These are phyloP conservation scores for Galerina sulciceps DNA, from an alignment of 768 basidiomycete species.

Conservation along the genomic window DNA sequence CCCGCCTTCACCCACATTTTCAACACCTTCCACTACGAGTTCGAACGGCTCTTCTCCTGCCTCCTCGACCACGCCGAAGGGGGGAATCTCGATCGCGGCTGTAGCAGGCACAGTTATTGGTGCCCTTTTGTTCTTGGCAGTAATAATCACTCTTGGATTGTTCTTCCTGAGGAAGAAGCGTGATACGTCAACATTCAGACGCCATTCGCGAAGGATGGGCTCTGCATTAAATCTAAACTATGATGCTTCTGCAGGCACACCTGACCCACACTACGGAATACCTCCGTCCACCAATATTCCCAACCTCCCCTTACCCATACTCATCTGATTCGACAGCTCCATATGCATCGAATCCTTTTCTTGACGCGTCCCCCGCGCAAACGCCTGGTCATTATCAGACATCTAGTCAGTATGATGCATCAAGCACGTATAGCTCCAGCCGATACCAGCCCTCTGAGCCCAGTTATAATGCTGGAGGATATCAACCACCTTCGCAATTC, in stretches of 20 bases:
- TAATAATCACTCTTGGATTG: slow-evolving; percentile 50
- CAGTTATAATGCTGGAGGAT: not conserved
- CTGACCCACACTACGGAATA: slow-evolving; percentile 18
- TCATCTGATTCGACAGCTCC: slow-evolving; percentile 9
- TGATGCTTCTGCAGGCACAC: slow-evolving; percentile 25
- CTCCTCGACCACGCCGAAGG: slow-evolving; percentile 15
- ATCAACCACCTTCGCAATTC: not conserved
- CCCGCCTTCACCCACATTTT: slow-evolving; percentile 27
- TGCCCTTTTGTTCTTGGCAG: slow-evolving; percentile 55
- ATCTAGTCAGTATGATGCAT: not conserved
- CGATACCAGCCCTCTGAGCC: not conserved
- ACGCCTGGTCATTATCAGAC: slow-evolving; percentile 3
- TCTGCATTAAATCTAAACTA: slow-evolving; percentile 45
- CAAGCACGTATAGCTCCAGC: not conserved
- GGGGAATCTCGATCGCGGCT: slow-evolving; percentile 42
- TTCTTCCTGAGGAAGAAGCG: slow-evolving; percentile 50
- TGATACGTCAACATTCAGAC: slow-evolving; percentile 19
- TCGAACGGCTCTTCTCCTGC: not conserved
- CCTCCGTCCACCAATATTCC: not conserved
- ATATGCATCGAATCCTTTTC: slow-evolving; percentile 30
- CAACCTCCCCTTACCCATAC: slow-evolving; percentile 29
- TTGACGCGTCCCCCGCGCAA: slow-evolving; percentile 20
- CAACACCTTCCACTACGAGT: slow-evolving; percentile 19
- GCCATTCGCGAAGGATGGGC: slow-evolving; percentile 33
- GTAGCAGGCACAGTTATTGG: slow-evolving; percentile 60